These are phyloP conservation scores for Penicillium subrubescens DNA, from an alignment of 495 filamentous ascomycete species.

Conservation along the genomic window DNA sequence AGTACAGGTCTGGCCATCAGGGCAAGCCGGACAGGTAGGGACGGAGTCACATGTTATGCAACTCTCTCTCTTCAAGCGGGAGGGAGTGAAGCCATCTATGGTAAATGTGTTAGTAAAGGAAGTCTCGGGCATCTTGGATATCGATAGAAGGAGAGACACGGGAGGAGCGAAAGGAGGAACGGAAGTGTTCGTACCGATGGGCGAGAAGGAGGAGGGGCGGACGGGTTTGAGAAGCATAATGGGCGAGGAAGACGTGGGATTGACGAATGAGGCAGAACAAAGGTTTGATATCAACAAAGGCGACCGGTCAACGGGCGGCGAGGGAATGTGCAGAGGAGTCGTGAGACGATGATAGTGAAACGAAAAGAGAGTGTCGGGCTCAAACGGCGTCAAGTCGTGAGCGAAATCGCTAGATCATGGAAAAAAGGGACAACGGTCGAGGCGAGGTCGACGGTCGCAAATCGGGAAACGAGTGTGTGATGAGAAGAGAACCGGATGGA, in stretches of 20 bases:
- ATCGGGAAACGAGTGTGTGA: conserved; percentile 27
- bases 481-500: conserved; percentile 8
- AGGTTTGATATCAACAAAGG: conserved; percentile 18
- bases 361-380: conserved; percentile 38
- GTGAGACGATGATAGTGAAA: conserved; percentile 5
- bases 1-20: conserved; percentile 53
- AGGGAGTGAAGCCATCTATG: conserved; percentile 26
- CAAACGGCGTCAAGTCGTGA: conserved; percentile 48
- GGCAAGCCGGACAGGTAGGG: conserved; percentile 55
- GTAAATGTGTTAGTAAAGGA: background rate
- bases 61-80: conserved; percentile 51
- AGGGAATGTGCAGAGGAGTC: conserved; percentile 15
- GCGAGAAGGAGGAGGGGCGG: conserved; percentile 25
- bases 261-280: conserved; percentile 7
- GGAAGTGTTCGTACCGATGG: conserved; percentile 24
- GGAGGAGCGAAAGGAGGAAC: background rate
- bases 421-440: conserved; percentile 10
- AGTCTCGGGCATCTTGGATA: background rate
- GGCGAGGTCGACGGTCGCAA: conserved; percentile 1
- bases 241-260: conserved; percentile 8
- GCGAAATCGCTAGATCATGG: conserved; percentile 35
- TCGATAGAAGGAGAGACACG: background rate
- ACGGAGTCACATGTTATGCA: conserved; percentile 46
- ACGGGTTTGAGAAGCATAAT: conserved; percentile 34
- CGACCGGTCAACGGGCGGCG: conserved; percentile 34